Evolutionary conservation across 495 filamentous ascomycete genomes (phyloP).

Genomic region (Trichoderma reesei): DNA sequence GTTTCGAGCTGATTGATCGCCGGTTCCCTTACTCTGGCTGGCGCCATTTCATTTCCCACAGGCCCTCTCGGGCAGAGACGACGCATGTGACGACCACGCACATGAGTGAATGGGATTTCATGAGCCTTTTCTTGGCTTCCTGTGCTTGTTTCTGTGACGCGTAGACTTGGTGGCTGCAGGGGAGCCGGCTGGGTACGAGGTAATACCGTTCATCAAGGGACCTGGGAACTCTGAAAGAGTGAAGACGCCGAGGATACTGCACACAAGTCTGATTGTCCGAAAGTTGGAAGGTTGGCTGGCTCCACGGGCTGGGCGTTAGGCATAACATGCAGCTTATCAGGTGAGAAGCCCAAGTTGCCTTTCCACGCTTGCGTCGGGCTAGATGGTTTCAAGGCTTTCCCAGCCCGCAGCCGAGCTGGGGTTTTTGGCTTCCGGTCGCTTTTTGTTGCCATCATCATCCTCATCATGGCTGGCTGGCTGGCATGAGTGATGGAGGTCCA

Average conservation of each 20-base stretch:
- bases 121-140: not conserved
- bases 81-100: not conserved
- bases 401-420: not conserved
- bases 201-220: too few species aligned
- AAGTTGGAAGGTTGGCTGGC: not conserved
- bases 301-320: not conserved
- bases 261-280: not conserved
- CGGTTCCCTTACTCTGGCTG: not conserved
- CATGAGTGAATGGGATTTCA: too few species aligned
- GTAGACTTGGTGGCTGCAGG: not conserved
- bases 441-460: not conserved
- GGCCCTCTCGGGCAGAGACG: not conserved
- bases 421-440: not conserved
- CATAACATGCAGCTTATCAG: conserved; percentile 3
- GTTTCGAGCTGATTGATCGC: conserved; percentile 5
- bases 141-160: not conserved
- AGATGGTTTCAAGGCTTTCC: not conserved
- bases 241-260: too few species aligned
- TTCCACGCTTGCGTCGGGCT: not conserved
- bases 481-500: not conserved
- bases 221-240: too few species aligned
- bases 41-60: not conserved
- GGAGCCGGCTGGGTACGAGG: not conserved
- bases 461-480: not conserved
- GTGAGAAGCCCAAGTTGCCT: not conserved